phyloP scores from a whole-genome alignment of 1,284 basidiomycete species.

The Fomitopsis betulina region DNA sequence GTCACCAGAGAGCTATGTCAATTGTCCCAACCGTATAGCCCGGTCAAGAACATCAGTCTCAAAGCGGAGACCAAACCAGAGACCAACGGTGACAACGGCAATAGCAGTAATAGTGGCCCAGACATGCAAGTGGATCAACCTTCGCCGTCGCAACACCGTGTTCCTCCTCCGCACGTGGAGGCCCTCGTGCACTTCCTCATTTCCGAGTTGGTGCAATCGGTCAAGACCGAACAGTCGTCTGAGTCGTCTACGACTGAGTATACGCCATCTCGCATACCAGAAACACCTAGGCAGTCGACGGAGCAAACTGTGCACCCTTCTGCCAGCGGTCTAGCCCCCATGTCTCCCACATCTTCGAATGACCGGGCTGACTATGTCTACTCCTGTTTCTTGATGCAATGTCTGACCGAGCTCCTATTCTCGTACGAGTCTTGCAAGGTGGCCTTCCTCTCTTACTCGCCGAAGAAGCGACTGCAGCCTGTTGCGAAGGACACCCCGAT shows the following conservation, averaged over 20 bases:
- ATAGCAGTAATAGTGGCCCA: slow-evolving; percentile 20
- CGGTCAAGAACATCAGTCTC: slow-evolving; percentile 61
- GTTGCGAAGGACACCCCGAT: slow-evolving; percentile 54
- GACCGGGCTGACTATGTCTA: slow-evolving; percentile 52
- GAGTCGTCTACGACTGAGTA: slow-evolving; percentile 9
- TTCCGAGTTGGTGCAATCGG: slow-evolving; percentile 61
- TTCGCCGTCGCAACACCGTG: slow-evolving; percentile 14
- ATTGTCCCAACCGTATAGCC: slow-evolving; percentile 62
- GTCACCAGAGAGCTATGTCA: slow-evolving; percentile 69
- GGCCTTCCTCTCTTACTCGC: slow-evolving; percentile 78
- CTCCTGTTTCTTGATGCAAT: slow-evolving; percentile 87
- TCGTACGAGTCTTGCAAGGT: slow-evolving; percentile 92
- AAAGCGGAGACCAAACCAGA: slow-evolving; percentile 33
- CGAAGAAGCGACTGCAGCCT: slow-evolving; percentile 61
- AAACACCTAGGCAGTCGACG: neutral
- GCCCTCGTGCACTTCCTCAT: slow-evolving; percentile 70
- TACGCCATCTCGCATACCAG: slow-evolving; percentile 5
- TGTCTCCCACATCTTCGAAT: neutral
- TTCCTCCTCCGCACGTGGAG: slow-evolving; percentile 51
- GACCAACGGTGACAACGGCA: slow-evolving; percentile 14
- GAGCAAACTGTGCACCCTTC: neutral
- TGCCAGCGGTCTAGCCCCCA: neutral
- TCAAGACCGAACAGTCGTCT: slow-evolving; percentile 34
- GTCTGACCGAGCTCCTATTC: slow-evolving; percentile 87
- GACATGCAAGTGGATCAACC: slow-evolving; percentile 72